A percentile compares a stretch with the other conserved stretches of the same genome.
Evolutionary conservation across 192 early-diverging fungal species (phyloP).

Genomic region (Coemansia sp.): DNA sequence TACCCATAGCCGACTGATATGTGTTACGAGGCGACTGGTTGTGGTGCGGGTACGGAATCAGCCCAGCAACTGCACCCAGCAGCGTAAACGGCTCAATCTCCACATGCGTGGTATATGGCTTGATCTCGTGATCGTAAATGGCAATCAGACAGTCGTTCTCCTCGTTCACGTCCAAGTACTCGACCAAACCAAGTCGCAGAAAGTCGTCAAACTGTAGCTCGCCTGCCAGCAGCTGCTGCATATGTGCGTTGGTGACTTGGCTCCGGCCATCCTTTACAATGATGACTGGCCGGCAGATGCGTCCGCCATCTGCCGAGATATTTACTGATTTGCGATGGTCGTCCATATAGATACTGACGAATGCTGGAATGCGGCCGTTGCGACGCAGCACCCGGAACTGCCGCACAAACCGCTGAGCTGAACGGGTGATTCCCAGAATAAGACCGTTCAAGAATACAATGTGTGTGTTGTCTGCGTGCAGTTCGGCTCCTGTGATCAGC

Average conservation of each 20-base stretch:
- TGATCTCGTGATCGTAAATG: conserved; percentile 81
- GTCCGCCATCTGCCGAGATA: conserved; percentile 89
- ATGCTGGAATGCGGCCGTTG: conserved; percentile 82
- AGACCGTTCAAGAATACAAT: conserved; percentile 94
- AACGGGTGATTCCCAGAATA: conserved; percentile 82
- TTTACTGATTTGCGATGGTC: conserved; percentile 81
- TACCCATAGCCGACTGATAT: conserved; percentile 99
- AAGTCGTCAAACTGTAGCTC: conserved; percentile 87
- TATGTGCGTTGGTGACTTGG: conserved; percentile 63
- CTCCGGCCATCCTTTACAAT: conserved; percentile 82
- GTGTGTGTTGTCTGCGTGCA: conserved; percentile 76
- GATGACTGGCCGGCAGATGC: conserved; percentile 94
- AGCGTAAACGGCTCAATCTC: conserved; percentile 97
- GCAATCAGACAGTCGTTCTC: conserved; percentile 96
- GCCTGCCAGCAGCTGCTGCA: conserved; percentile 58
- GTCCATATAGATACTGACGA: conserved; percentile 87
- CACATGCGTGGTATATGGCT: conserved; percentile 84
- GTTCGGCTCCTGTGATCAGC: conserved; percentile 79
- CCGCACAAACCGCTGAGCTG: conserved; percentile 78
- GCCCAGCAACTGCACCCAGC: conserved; percentile 92
- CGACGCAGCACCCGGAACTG: conserved; percentile 84
- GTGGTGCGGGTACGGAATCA: conserved; percentile 98
- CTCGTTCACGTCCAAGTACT: conserved; percentile 97
- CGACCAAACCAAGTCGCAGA: conserved; percentile 82
- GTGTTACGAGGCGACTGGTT: conserved; percentile 98